Evolutionary conservation across 2,329 filamentous ascomycete species (phyloP).

Genomic region (Talaromyces sp.): DNA sequence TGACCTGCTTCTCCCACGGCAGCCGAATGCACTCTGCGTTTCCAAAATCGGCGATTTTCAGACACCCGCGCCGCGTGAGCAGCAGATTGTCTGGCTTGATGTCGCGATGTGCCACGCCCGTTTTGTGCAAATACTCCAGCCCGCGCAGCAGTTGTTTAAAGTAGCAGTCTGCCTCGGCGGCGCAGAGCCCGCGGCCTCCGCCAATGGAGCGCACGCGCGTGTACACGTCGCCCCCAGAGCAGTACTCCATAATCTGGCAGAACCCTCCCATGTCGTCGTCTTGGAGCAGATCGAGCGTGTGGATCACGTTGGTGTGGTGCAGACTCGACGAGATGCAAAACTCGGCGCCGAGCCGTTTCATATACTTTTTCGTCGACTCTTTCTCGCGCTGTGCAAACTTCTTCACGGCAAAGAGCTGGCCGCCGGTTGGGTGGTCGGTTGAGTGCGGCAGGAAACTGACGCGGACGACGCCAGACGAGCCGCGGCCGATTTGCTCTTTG

Average conservation of each 20-base stretch:
- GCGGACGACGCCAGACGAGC: constrained; percentile 82
- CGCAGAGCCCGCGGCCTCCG: constrained; percentile 53
- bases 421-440: constrained; percentile 57
- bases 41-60: constrained; percentile 58
- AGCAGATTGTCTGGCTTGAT: constrained; percentile 56
- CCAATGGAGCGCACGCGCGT: constrained; percentile 75
- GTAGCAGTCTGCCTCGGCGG: constrained; percentile 76
- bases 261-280: constrained; percentile 66
- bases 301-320: constrained; percentile 84
- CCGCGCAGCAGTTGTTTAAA: constrained; percentile 95
- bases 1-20: constrained; percentile 86
- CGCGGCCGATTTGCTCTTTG: constrained; percentile 60
- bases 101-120: constrained; percentile 69
- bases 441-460: constrained; percentile 83
- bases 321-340: constrained; percentile 90
- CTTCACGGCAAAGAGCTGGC: constrained; percentile 87
- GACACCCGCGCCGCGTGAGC: constrained; percentile 52
- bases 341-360: constrained; percentile 81
- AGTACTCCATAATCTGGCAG: constrained; percentile 93
- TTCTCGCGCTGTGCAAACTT: constrained; percentile 81
- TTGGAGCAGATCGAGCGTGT: constrained; percentile 82
- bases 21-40: constrained; percentile 89
- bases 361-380: constrained; percentile 84
- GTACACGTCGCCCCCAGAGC: constrained; percentile 81
- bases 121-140: constrained; percentile 88